Conservation (phyloP, 2,329 filamentous ascomycete species). For the Claviceps sorghi region DNA sequence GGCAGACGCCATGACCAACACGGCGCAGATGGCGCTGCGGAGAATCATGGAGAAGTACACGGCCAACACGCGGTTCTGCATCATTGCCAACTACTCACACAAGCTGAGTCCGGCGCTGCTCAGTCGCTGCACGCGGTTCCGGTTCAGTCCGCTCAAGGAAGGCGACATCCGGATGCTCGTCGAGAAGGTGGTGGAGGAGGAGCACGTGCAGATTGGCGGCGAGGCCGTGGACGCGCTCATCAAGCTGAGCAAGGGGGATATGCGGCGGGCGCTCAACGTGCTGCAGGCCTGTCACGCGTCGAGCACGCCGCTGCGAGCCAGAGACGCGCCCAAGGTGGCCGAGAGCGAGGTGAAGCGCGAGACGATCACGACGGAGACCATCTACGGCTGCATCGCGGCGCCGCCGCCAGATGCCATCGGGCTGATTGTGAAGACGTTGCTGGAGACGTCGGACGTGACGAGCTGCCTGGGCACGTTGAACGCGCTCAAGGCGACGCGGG, state of each 20-base stretch:
- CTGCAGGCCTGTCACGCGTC: slow-evolving; percentile 93
- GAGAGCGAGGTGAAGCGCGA: slow-evolving; percentile 60
- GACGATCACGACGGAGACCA: slow-evolving; percentile 72
- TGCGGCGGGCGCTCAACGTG: slow-evolving; percentile 88
- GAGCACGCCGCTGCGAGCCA: slow-evolving; percentile 55
- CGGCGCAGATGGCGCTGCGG: slow-evolving; percentile 91
- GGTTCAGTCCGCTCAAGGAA: slow-evolving; percentile 88
- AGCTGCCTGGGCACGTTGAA: slow-evolving; percentile 81
- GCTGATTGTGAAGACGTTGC: slow-evolving; percentile 68
- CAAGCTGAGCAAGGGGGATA: slow-evolving; percentile 81
- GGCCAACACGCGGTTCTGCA: slow-evolving; percentile 91
- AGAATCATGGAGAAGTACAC: slow-evolving; percentile 99
- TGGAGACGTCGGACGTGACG: slow-evolving; percentile 75
- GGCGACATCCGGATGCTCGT: slow-evolving; percentile 71
- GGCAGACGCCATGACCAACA: slow-evolving; percentile 99
- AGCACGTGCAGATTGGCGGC: slow-evolving; percentile 66
- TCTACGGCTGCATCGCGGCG: slow-evolving; percentile 95
- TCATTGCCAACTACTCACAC: slow-evolving; percentile 98
- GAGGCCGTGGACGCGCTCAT: slow-evolving; percentile 77
- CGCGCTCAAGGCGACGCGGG: slow-evolving; percentile 69
- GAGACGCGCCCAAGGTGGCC: slow-evolving; percentile 42
- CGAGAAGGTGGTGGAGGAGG: slow-evolving; percentile 77
- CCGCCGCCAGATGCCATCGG: slow-evolving; percentile 81
- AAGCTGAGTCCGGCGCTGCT: slow-evolving; percentile 88
- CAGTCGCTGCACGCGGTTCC: slow-evolving; percentile 85